Evolutionary conservation across 345 rosid genomes (phyloP).

Genomic region (Lagerstroemia speciosa): DNA sequence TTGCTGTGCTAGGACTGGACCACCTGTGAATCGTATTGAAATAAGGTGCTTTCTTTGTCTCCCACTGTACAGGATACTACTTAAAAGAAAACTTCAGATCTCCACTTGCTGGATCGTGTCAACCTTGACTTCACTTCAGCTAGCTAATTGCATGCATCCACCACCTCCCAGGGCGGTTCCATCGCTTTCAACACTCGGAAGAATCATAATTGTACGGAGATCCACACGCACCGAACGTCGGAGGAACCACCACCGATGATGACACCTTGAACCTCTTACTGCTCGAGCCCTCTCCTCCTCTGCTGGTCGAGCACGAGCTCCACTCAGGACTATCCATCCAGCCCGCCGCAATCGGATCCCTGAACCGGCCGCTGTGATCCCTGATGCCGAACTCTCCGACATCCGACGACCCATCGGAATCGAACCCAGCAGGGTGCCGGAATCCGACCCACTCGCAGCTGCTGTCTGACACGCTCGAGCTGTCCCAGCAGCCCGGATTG

Average conservation of each 20-base stretch:
- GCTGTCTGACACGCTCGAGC: conserved; percentile 43
- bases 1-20: no score
- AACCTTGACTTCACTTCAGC: no score
- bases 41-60: no score
- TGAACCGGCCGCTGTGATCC: conserved; percentile 14
- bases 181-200: background rate
- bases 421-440: conserved; percentile 33
- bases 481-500: conserved; percentile 36
- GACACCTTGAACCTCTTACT: conserved; percentile 61
- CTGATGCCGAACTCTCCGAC: conserved; percentile 9
- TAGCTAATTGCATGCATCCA: background rate
- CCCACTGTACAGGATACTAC: no score
- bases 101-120: background rate
- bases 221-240: conserved; percentile 29
- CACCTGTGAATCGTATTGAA: no score
- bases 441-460: conserved; percentile 48
- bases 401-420: conserved; percentile 49
- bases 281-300: conserved; percentile 26
- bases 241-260: conserved; percentile 53
- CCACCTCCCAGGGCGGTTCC: background rate
- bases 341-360: conserved; percentile 19
- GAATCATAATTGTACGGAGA: conserved; percentile 10
- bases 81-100: no score
- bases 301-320: conserved; percentile 11
- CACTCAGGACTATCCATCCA: conserved; percentile 49